A percentile compares a stretch with the other conserved stretches of the same genome.
Conservation (phyloP, 225 moss, liverwort and hornwort species). For the Ulota crispa region DNA sequence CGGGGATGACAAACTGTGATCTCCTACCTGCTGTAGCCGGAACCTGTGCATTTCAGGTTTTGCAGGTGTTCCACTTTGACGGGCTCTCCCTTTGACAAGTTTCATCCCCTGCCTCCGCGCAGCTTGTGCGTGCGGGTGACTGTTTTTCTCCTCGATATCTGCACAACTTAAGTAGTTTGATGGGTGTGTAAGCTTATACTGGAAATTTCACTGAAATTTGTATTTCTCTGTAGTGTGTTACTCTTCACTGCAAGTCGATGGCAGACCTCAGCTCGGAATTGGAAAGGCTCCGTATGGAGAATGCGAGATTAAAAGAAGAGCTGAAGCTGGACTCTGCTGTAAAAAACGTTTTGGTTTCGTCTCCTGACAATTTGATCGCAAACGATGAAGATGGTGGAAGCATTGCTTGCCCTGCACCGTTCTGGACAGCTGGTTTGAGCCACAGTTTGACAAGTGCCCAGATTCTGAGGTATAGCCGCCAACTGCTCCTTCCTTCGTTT, state of each 20-base stretch:
- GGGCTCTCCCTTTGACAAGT: too few species aligned
- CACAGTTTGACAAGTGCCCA: slow-evolving; percentile 66
- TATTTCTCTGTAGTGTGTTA: not conserved
- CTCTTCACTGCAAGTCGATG: slow-evolving; percentile 21
- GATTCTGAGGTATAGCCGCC: slow-evolving; percentile 86
- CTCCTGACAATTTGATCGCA: not conserved
- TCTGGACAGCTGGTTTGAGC: slow-evolving; percentile 43
- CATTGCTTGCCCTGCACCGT: slow-evolving; percentile 15
- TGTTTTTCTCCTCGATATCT: not conserved
- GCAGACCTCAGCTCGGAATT: slow-evolving; percentile 34
- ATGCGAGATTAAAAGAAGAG: slow-evolving; percentile 43
- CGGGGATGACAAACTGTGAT: too few species aligned
- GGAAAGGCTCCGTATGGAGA: slow-evolving; percentile 47
- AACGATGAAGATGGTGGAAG: slow-evolving; percentile 7
- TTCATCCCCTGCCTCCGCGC: too few species aligned
- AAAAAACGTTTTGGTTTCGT: not conserved
- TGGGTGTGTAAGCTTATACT: not conserved
- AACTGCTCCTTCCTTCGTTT: slow-evolving; percentile 83
- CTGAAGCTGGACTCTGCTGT: slow-evolving; percentile 20
- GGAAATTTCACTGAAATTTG: not conserved
- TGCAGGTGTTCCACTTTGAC: too few species aligned
- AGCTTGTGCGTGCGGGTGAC: too few species aligned
- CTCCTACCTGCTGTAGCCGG: too few species aligned
- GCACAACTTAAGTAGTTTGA: not conserved
- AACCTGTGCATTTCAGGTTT: too few species aligned